These are phyloP conservation scores for Stipa capillata DNA, from an alignment of 176 grass and related monocot species.

Conservation along the genomic window DNA sequence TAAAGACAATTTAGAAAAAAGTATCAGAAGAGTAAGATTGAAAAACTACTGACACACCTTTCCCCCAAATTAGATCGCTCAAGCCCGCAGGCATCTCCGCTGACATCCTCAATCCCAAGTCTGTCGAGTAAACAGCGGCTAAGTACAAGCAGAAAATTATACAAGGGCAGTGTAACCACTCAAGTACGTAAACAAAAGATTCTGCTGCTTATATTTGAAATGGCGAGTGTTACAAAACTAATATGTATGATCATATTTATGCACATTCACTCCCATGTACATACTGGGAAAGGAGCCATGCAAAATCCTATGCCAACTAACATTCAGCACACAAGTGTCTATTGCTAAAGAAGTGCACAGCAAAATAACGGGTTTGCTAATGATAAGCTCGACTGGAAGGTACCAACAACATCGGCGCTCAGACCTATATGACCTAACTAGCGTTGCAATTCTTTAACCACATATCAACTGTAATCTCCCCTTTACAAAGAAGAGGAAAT, in stretches of 20 bases:
- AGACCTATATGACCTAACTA: too few relatives aligned
- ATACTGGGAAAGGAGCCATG: neutral
- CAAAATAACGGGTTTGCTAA: neutral
- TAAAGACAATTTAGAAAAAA: neutral
- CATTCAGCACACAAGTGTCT: neutral
- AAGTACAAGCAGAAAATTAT: neutral
- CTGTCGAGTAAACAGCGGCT: neutral
- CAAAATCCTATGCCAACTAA: neutral
- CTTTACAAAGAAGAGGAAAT: neutral
- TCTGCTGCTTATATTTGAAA: neutral
- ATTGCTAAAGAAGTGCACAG: neutral
- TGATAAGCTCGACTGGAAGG: neutral
- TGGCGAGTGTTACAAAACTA: neutral
- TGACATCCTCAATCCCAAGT: conserved; percentile 22
- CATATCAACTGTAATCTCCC: too few relatives aligned
- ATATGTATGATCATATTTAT: neutral
- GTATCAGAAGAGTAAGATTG: neutral
- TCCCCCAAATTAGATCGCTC: conserved; percentile 36
- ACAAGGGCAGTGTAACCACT: neutral
- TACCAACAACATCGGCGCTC: neutral
- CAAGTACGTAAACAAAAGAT: neutral
- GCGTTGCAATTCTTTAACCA: too few relatives aligned
- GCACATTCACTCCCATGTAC: neutral
- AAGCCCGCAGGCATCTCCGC: conserved; percentile 27
- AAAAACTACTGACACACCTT: too few relatives aligned